Evolutionary conservation across 1,284 basidiomycete species (phyloP), one percentile per base, ranked within the genome.

Genomic region (Butyriboletus appendiculatus): DNA sequence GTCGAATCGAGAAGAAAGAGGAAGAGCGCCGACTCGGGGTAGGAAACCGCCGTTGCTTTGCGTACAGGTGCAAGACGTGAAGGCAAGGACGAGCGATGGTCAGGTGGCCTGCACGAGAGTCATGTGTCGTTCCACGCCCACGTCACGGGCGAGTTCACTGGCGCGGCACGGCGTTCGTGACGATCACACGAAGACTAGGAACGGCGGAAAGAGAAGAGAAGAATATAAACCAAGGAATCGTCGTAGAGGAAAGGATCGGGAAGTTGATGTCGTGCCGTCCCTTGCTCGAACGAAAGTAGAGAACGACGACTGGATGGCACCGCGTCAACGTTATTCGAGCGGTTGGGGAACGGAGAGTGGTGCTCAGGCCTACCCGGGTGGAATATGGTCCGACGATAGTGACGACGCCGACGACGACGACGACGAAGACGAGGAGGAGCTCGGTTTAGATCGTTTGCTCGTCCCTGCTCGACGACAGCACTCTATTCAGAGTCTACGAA

Each of bases 401-500:
- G 63, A 60, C 24, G 50, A 61, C n/a, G 63, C 67, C 32, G 59
- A 71, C 54, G 68, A 76, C 53, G 70, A 74, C 14, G 71, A 71
- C 4, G 74, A 76, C 11, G 74, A 75, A 3, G 81, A 82, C 15
- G 84, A 85, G 26, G 81, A 76, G 10, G 86, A 88, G 58, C 73
- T 88, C 35, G 80, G 86, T 61, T 75, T 90, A 39, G 82, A 86
- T 10, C 77, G 77, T 35, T 75, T 90, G 52, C 78, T 90, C 35
- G 81, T 86, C n/a, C 85, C 83, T 11, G 78, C 88, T 14, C 86
- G 84, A 63, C 75, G 88, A 33, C 88, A 88, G 63, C 78, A 85
- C 54, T 87, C 85, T 10, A 88, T 88, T 58, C 80, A 76, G 58
- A 86, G 84, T 64, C 69, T 88, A 52, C 75, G 86, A 47, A 80